phyloP scores from a whole-genome alignment of 2,329 filamentous ascomycete genomes.

The Sporothrix euskadiensis region DNA sequence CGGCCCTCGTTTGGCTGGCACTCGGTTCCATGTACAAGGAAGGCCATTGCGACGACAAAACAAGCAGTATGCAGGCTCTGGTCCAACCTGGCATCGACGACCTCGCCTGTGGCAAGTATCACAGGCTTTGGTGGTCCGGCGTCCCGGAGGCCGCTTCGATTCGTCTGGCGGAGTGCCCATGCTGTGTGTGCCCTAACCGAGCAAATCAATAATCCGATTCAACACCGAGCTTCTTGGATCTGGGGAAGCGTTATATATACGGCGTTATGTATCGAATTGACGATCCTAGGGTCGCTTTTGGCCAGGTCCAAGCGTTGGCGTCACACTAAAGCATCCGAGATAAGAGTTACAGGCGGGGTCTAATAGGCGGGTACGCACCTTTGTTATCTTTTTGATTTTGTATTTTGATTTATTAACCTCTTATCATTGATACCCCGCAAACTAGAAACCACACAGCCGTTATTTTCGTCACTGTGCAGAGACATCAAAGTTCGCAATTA shows the following conservation, averaged over 20 bases:
- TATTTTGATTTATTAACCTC: background rate
- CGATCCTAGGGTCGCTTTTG: background rate
- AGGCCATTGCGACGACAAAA: conserved; percentile 19
- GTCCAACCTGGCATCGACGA: conserved; percentile 8
- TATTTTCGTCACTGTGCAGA: background rate
- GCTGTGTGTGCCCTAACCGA: background rate
- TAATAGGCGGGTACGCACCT: background rate
- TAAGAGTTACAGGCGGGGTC: background rate
- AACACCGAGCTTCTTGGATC: no score
- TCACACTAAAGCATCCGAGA: background rate
- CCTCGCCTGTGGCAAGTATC: conserved; percentile 24
- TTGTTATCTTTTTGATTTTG: background rate
- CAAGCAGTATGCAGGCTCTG: background rate
- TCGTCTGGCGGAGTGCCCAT: background rate
- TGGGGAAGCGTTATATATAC: background rate
- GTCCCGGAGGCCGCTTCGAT: background rate
- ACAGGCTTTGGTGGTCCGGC: conserved; percentile 19
- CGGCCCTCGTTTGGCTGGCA: conserved; percentile 21
- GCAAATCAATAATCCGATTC: background rate
- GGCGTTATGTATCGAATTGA: background rate
- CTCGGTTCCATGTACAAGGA: conserved; percentile 16
- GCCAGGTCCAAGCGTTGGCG: background rate
- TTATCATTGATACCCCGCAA: background rate
- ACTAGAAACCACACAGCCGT: background rate
- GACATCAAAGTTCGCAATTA: background rate